phyloP scores from a whole-genome alignment of 805 yeast species.

The Pichia insulana region DNA sequence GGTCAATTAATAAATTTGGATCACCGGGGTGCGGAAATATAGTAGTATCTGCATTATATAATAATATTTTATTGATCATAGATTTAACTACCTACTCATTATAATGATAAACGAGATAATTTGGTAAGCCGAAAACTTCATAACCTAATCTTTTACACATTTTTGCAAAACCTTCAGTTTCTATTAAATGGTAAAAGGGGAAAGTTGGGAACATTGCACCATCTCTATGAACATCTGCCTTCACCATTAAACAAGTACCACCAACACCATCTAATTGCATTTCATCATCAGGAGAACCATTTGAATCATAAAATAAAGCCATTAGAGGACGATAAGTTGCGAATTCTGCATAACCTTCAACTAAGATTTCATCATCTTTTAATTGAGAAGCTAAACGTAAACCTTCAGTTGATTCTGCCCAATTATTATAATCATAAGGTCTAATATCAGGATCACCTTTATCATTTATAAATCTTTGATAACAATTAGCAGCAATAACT shows the following conservation, averaged over 20 bases:
- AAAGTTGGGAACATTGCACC: constrained; percentile 99
- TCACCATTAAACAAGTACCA: constrained; percentile 91
- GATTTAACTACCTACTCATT: too few species aligned
- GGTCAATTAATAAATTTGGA: too few species aligned
- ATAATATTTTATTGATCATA: too few species aligned
- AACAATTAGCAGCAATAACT: constrained; percentile 86
- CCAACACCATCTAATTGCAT: constrained; percentile 96
- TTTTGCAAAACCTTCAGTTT: constrained; percentile 97
- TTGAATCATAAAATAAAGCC: constrained; percentile 75
- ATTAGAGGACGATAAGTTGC: constrained; percentile 92
- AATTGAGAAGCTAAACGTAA: constrained; percentile 59
- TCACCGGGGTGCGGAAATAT: too few species aligned
- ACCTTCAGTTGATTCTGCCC: constrained; percentile 85
- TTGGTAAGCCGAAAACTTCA: constrained; percentile 86
- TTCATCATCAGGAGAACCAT: constrained; percentile 54
- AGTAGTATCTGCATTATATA: too few species aligned
- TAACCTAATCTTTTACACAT: constrained; percentile 95
- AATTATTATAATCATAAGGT: constrained; percentile 93
- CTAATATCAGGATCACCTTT: constrained; percentile 50
- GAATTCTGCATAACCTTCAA: constrained; percentile 89
- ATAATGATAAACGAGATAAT: constrained; percentile 85
- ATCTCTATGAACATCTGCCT: constrained; percentile 96
- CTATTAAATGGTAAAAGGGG: constrained; percentile 93
- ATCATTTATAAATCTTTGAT: constrained; percentile 67
- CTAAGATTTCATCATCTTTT: constrained; percentile 83